Percentiles rank a stretch among this genome's conserved stretches.
Conservation (phyloP, 441 rosid genomes). For the Brassica hybrid region DNA sequence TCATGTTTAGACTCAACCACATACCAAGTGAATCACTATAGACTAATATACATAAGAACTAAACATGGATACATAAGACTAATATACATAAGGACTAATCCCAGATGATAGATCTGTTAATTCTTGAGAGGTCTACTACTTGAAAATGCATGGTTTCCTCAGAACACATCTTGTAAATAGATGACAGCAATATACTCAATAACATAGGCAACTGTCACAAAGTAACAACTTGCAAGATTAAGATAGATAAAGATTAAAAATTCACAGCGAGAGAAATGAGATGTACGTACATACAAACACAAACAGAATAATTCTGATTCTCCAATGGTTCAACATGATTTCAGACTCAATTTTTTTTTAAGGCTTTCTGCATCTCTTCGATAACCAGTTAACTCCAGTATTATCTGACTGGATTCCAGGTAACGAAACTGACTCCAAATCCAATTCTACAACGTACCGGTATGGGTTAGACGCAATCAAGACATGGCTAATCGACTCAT, state of each 20-base stretch:
- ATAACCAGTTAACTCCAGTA: slow-evolving; percentile 59
- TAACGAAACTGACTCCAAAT: slow-evolving; percentile 57
- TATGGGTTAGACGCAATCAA: slow-evolving; percentile 45
- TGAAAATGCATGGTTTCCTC: too few relatives aligned
- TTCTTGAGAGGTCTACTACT: too few relatives aligned
- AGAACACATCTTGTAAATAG: too few relatives aligned
- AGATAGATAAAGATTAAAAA: slow-evolving; percentile 53
- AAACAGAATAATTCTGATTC: slow-evolving; percentile 58
- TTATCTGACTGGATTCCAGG: slow-evolving; percentile 63
- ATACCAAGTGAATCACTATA: too few relatives aligned
- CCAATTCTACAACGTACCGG: slow-evolving; percentile 46
- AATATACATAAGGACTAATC: too few relatives aligned
- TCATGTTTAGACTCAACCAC: too few relatives aligned
- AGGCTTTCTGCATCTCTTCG: slow-evolving; percentile 58
- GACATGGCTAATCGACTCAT: too few relatives aligned
- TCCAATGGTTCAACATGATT: slow-evolving; percentile 72
- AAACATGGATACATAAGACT: too few relatives aligned
- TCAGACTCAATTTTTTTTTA: slow-evolving; percentile 62
- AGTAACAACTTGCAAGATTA: slow-evolving; percentile 73
- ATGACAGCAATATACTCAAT: too few relatives aligned
- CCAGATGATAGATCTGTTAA: too few relatives aligned
- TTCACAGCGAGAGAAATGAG: slow-evolving; percentile 56
- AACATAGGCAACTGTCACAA: too few relatives aligned
- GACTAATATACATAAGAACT: too few relatives aligned
- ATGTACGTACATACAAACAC: slow-evolving; percentile 62